These are phyloP conservation scores for Aethionema arabicum DNA, from an alignment of 345 rosid species.

Conservation along the genomic window DNA sequence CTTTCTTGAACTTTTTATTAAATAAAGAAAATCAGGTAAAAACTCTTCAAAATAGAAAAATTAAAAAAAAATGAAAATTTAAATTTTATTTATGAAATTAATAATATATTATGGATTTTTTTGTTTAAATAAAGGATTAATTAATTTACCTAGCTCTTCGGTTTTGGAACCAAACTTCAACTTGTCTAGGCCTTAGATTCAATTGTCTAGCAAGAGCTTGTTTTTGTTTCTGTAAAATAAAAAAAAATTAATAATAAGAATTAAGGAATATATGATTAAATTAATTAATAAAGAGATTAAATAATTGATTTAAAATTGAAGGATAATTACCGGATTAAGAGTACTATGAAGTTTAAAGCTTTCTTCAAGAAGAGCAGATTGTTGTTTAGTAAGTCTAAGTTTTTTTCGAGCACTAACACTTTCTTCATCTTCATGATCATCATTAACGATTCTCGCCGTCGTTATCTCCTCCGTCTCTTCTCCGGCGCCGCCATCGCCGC, in stretches of 20 bases:
- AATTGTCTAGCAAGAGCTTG: constrained; percentile 87
- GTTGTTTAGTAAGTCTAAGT: constrained; percentile 87
- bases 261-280: not conserved
- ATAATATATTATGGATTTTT: too few relatives aligned
- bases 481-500: constrained; percentile 52
- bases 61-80: too few relatives aligned
- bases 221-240: constrained; percentile 68
- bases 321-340: constrained; percentile 76
- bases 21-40: too few relatives aligned
- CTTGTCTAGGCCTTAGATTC: constrained; percentile 88
- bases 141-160: constrained; percentile 88
- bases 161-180: constrained; percentile 99
- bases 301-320: not conserved
- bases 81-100: too few relatives aligned
- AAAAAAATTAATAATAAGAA: not conserved
- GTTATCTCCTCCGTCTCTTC: constrained; percentile 45
- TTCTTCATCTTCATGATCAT: constrained; percentile 54
- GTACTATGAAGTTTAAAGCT: constrained; percentile 93
- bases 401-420: constrained; percentile 78
- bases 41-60: too few relatives aligned
- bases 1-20: too few relatives aligned
- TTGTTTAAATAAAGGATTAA: not conserved
- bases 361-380: constrained; percentile 90
- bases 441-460: constrained; percentile 33
- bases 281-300: not conserved